Base-by-base conservation (phyloP, 2,329 filamentous ascomycete species). In the Whalleya microplaca region DNA sequence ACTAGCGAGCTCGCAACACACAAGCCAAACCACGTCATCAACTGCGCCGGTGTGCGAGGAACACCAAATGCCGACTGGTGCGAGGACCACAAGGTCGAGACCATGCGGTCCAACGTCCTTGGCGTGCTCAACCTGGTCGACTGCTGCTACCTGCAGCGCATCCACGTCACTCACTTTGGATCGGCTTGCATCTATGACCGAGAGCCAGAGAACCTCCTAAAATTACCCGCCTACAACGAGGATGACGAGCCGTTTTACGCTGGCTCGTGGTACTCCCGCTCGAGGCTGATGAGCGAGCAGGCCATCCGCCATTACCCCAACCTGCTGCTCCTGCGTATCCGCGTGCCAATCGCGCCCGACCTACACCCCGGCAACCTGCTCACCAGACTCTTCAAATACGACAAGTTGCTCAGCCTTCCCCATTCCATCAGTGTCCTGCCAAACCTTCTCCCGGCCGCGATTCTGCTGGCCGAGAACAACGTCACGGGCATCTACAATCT, bases 31-130 rank as follows among this genome's bases (percentile, higher is more conserved):
- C 37, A 40, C 12, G 54, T 58, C 12, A 58, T 58, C 45, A 61
- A 61, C 51, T 61, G 58, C 27, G 58, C 58, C 10, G 58, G 58
- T 3, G 21, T 27, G 5, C 58, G 51, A 20, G 54, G 58, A 10
- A 12, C 14, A 5, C 58, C 54, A 9, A 61, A 61, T 27, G 58
- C 32, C 27, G 54, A 58, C 45, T 61, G 58, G 58, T 61, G 58
- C 32, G 58, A 61, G 23, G 55, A 61, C 23, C 54, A 58, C 23
- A 61, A 53, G 16, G 23, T 55, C 41, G 58, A 61, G 29, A 58
- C 49, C 2, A 18, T 55, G 19, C 45, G 58, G n/a, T 51, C 58
- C 41, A 61, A 61, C 16, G 20, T 61, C 37, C 41, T 58, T 2
- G 58, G 55, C 6, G 55, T 53, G 21, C 44, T 61, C 23, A 55